Percentiles rank a stretch among this genome's conserved stretches.
These are phyloP conservation scores for Jatropha multifida DNA, from an alignment of 441 rosid species.

Conservation along the genomic window DNA sequence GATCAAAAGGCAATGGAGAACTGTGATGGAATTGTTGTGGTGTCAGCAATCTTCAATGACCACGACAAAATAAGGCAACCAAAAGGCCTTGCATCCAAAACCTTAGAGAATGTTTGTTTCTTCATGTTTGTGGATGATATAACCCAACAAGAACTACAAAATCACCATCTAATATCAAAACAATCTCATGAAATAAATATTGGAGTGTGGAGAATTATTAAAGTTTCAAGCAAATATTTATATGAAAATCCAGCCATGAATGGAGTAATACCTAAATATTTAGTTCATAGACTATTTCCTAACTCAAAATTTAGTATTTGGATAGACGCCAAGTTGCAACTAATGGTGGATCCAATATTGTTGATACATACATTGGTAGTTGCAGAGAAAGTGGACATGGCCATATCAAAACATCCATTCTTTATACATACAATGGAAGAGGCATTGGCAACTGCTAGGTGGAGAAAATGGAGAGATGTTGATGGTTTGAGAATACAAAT, in stretches of 20 bases:
- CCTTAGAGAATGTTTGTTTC: conserved; percentile 58
- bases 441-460: conserved; percentile 92
- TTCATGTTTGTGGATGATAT: conserved; percentile 80
- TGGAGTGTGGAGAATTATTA: conserved; percentile 75
- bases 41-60: conserved; percentile 85
- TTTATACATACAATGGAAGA: conserved; percentile 80
- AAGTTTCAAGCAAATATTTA: conserved; percentile 34
- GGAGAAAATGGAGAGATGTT: conserved; percentile 92
- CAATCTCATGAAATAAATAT: conserved; percentile 30
- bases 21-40: conserved; percentile 68
- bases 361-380: conserved; percentile 69
- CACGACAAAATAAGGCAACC: conserved; percentile 94
- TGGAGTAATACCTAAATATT: conserved; percentile 75
- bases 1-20: conserved; percentile 75
- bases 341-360: conserved; percentile 78
- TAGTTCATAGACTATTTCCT: conserved; percentile 79
- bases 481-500: conserved; percentile 62
- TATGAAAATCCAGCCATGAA: conserved; percentile 81
- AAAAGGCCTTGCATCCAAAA: conserved; percentile 66
- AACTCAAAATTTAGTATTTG: conserved; percentile 82
- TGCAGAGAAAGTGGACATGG: conserved; percentile 59
- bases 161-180: conserved; percentile 45
- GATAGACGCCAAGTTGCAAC: conserved; percentile 83
- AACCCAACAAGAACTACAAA: conserved; percentile 49
- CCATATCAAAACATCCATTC: conserved; percentile 72